Evolutionary conservation across 2,329 filamentous ascomycete genomes (phyloP), one percentile per base, ranked within the genome.

Genomic region (Coniochaeta prunicola): DNA sequence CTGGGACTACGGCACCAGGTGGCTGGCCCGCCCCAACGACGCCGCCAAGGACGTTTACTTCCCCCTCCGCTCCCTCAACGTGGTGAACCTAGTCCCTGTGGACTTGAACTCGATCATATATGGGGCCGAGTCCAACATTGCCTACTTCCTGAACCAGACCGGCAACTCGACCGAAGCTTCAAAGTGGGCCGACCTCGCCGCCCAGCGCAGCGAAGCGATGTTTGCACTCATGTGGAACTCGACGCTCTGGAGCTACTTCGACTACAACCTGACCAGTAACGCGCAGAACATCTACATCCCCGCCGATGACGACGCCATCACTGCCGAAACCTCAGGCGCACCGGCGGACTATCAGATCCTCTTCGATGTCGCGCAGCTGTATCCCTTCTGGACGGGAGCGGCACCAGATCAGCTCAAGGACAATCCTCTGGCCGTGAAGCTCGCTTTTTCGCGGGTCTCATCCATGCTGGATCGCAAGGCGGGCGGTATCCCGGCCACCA

Each of bases 71-170:
- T 85, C 80, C 15, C 77, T 88, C 48, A 87, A 88, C 69, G 80
- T 80, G 7, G 73, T 74, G 59, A 77, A 82, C 53, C 77, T 82
- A 12, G 73, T 89, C 1, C 83, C 84, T 1, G 83, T 89, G 2
- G 86, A 88, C 59, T 77, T 89, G 62, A 89, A 89, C 70, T 82
- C 85, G 1, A 88, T 89, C 50, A 71, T 89, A 9, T 89, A 88
- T 69, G 79, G 79, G 64, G 87, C 87, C 63, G 86, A 89, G 65
- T 72, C 82, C 1, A 76, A 78, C 56, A 85, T 89, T 57, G 76
- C 81, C 12, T 65, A 72, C 2, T 86, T 87, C 67, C 75, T 83
- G 62, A 74, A 77, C 42, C 67, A 71, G 24, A 74, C 75, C 0
- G 82, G 82, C 58, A 82, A 87, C 67, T 65, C 69, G 31, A 77